A percentile compares a stretch with the other conserved stretches of the same genome.
These are phyloP conservation scores for Stephanodiscus minutulus DNA, from an alignment of 108 stramenopile species.

Conservation along the genomic window DNA sequence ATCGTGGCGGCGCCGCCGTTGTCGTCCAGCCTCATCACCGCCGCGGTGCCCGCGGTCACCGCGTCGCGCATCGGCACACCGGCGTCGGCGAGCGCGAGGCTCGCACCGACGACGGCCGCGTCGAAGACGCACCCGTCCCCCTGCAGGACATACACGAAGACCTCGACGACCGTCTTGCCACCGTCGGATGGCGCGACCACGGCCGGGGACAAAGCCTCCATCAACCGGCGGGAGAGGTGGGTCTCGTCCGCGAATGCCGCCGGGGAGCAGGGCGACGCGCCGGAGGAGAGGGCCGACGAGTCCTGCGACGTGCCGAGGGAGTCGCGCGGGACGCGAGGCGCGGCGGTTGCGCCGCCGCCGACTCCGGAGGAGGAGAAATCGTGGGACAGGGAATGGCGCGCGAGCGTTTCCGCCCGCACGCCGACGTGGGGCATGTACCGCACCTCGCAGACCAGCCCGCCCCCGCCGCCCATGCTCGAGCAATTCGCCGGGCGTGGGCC, in stretches of 20 bases:
- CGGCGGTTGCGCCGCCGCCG: constrained; percentile 11
- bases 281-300: constrained; percentile 27
- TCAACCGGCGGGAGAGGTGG: constrained; percentile 55
- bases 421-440: constrained; percentile 70
- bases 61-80: constrained; percentile 68
- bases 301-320: constrained; percentile 38
- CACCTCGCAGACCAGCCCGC: constrained; percentile 44
- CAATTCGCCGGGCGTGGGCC: constrained; percentile 47
- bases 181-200: constrained; percentile 36
- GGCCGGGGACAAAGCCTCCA: constrained; percentile 60
- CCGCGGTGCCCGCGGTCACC: constrained; percentile 67
- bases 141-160: constrained; percentile 75
- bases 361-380: constrained; percentile 22
- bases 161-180: constrained; percentile 61
- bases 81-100: constrained; percentile 77
- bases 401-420: constrained; percentile 43
- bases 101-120: constrained; percentile 67
- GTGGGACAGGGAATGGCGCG: constrained; percentile 29
- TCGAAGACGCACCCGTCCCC: constrained; percentile 78
- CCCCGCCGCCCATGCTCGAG: constrained; percentile 22
- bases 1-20: not conserved
- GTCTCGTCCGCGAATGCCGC: constrained; percentile 55
- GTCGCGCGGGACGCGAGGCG: constrained; percentile 40
- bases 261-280: constrained; percentile 37
- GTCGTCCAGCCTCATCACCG: constrained; percentile 41